Evolutionary conservation across 768 basidiomycete species (phyloP), one percentile per base, ranked within the genome.

Genomic region (Lactarius hatsudake): DNA sequence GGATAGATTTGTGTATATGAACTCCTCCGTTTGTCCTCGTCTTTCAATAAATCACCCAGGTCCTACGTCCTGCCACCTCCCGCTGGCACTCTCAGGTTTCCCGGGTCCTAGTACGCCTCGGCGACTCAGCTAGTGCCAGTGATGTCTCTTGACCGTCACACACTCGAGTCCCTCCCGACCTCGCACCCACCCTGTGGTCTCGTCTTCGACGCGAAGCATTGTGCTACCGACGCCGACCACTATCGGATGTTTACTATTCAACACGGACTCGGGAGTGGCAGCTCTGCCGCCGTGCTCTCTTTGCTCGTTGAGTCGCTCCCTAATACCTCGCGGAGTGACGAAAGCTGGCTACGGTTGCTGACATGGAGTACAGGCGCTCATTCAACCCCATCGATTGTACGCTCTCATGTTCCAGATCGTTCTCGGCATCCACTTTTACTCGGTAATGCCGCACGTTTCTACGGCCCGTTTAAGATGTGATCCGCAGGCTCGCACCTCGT

Each of bases 241-340:
- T 60, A 53, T 34, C 23, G 23, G 26, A 23, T 18, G 26, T 38
- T 23, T 42, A 45, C 30, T 42, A 54, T n/a, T 36, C 57, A 63
- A 36, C 62, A 60, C 53, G 51, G 32, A 36, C 42, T 60, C 42
- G 51, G 32, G 12, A n/a, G 59, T 6, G 59, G 43, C 32, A 48
- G 26, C 54, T 32, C 63, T 48, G 53, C 30, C 34, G 62, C 30
- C 28, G 63, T 28, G 30, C 62, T 64, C 42, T 64, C 54, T 64
- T 45, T 64, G 67, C 67, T 64, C 67, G 67, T 68, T 67, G 63
- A 68, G 67, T 68, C 54, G 62, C 63, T 60, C 59, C 34, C 63
- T 56, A 56, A 40, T 34, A 26, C 59, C 40, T 38, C 26, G 23
- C 43, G 28, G 42, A 53, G 32, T 45, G 38, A 64, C 34, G 43